Percentiles rank a stretch among this genome's conserved stretches.
phyloP scores from a whole-genome alignment of 2,329 filamentous ascomycete genomes.

The Calonectria henricotiae region DNA sequence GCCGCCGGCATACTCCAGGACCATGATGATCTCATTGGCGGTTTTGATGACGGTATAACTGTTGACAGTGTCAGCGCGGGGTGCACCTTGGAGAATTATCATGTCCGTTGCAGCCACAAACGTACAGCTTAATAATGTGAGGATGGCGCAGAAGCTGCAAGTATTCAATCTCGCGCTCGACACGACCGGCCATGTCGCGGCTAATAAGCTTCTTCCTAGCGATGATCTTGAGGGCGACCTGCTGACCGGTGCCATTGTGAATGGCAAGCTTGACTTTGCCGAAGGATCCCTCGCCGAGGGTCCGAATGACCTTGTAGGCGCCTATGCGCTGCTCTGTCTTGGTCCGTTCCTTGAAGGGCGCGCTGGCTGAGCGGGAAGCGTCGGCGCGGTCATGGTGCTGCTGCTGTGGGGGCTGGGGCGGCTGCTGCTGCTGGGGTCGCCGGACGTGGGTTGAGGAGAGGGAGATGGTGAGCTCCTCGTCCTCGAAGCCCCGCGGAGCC shows the following conservation, averaged over 20 bases:
- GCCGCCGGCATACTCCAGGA: slow-evolving; percentile 95
- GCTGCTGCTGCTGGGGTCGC: slow-evolving; percentile 62
- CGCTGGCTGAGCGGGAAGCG: slow-evolving; percentile 55
- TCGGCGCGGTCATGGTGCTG: slow-evolving; percentile 49
- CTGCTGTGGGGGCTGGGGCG: slow-evolving; percentile 49
- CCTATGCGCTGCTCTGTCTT: slow-evolving; percentile 88
- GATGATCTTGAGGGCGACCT: slow-evolving; percentile 98
- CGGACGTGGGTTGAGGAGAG: slow-evolving; percentile 77
- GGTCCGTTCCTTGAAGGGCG: slow-evolving; percentile 62
- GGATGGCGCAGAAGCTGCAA: slow-evolving; percentile 95
- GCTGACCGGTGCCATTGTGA: slow-evolving; percentile 91
- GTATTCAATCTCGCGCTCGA: slow-evolving; percentile 98
- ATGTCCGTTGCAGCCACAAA: slow-evolving; percentile 41
- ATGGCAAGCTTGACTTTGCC: slow-evolving; percentile 98
- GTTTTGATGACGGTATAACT: slow-evolving; percentile 98
- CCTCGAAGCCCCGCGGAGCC: slow-evolving; percentile 77
- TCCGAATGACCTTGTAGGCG: slow-evolving; percentile 91
- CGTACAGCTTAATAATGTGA: slow-evolving; percentile 98
- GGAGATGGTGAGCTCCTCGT: slow-evolving; percentile 88
- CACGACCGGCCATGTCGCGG: slow-evolving; percentile 96
- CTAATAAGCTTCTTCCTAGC: slow-evolving; percentile 96
- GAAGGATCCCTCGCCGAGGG: slow-evolving; percentile 96
- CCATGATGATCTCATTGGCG: slow-evolving; percentile 96
- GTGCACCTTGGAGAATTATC: background rate
- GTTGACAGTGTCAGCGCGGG: slow-evolving; percentile 25